Percentiles rank a stretch among this genome's conserved stretches.
Conservation (phyloP, 257 asterid species). For the Capsicum baccatum region DNA sequence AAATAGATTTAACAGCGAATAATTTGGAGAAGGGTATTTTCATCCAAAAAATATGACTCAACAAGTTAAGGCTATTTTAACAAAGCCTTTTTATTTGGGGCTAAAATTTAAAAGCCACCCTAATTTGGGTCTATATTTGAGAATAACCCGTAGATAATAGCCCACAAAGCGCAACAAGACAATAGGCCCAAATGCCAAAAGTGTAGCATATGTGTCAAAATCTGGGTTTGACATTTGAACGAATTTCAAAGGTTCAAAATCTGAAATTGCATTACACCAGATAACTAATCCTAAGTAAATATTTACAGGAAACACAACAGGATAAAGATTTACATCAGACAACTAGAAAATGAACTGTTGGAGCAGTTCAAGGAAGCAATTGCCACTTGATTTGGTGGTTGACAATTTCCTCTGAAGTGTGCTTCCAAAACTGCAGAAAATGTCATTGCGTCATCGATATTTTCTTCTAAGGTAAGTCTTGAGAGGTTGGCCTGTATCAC, state of each 20-base stretch:
- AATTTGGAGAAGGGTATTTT: too few species aligned
- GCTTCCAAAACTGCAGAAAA: not conserved
- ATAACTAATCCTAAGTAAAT: not conserved
- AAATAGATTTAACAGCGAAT: too few species aligned
- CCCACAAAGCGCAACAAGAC: too few species aligned
- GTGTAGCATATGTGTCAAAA: too few species aligned
- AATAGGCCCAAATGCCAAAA: too few species aligned
- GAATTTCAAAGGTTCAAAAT: not conserved
- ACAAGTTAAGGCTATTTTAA: too few species aligned
- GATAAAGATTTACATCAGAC: not conserved
- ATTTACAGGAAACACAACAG: not conserved
- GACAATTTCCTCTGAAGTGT: not conserved
- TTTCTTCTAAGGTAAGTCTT: not conserved
- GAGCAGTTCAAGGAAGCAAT: not conserved
- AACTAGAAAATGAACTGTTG: not conserved
- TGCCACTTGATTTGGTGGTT: not conserved
- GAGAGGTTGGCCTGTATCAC: not conserved
- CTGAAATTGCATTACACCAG: not conserved
- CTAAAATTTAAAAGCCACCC: too few species aligned
- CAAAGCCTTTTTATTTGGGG: too few species aligned
- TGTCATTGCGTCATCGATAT: too few species aligned
- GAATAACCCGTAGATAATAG: too few species aligned
- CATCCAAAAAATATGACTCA: too few species aligned
- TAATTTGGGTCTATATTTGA: too few species aligned
- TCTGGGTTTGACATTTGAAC: not conserved